These are phyloP conservation scores for Chalaropsis ovoidea DNA, from an alignment of 2,329 filamentous ascomycete species.

Conservation along the genomic window DNA sequence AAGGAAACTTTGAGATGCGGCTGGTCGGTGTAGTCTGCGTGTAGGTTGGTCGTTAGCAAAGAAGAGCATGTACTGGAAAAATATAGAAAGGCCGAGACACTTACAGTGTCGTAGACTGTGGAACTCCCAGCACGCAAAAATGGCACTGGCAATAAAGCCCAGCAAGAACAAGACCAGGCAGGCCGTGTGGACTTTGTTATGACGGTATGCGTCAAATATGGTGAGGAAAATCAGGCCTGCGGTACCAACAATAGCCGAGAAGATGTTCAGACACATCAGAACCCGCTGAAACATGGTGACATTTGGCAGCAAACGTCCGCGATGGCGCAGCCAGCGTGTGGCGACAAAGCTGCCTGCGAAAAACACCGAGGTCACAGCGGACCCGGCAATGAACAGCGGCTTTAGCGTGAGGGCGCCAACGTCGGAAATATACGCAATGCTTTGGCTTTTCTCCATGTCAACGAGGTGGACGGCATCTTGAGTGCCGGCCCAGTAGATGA, in stretches of 20 bases:
- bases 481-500: slow-evolving; percentile 58
- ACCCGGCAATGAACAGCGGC: slow-evolving; percentile 68
- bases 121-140: slow-evolving; percentile 87
- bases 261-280: slow-evolving; percentile 50
- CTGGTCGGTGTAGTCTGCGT: slow-evolving; percentile 59
- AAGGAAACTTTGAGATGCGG: slow-evolving; percentile 67
- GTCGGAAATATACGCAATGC: slow-evolving; percentile 64
- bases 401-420: slow-evolving; percentile 54
- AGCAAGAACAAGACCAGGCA: slow-evolving; percentile 77
- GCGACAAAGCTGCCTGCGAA: slow-evolving; percentile 71
- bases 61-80: neutral
- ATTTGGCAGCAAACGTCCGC: slow-evolving; percentile 68
- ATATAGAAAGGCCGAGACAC: slow-evolving; percentile 28
- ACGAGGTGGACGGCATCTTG: slow-evolving; percentile 45
- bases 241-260: slow-evolving; percentile 64
- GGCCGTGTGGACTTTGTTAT: slow-evolving; percentile 58
- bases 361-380: slow-evolving; percentile 60
- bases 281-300: slow-evolving; percentile 51
- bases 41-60: slow-evolving; percentile 2
- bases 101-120: slow-evolving; percentile 66
- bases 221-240: slow-evolving; percentile 70
- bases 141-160: slow-evolving; percentile 74
- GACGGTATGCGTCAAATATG: slow-evolving; percentile 70
- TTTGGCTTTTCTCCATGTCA: slow-evolving; percentile 49
- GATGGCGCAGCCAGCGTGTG: slow-evolving; percentile 78